Conservation (phyloP, 768 basidiomycete species). For the Termitomyces sp. region DNA sequence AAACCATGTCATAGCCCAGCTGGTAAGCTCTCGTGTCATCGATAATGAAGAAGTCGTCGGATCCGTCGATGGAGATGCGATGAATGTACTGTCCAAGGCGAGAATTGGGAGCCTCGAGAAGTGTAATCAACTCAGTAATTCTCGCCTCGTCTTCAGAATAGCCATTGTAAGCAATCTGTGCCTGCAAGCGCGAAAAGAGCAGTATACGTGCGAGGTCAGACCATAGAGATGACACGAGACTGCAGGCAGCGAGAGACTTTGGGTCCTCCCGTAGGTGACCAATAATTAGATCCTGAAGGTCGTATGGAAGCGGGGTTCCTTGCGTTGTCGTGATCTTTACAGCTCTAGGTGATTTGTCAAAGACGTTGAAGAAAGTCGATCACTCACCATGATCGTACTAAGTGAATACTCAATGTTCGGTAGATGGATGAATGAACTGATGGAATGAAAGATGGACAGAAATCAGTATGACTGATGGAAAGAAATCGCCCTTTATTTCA, state of each 20-base stretch:
- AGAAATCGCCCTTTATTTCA: too few species aligned
- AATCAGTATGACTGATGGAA: too few species aligned
- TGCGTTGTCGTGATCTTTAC: neutral
- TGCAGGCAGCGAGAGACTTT: neutral
- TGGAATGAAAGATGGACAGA: too few species aligned
- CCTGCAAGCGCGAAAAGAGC: neutral
- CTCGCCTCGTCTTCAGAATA: too few species aligned
- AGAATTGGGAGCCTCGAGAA: neutral
- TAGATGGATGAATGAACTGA: too few species aligned
- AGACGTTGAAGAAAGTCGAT: too few species aligned
- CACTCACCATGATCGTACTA: too few species aligned
- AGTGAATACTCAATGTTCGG: too few species aligned
- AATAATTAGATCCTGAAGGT: neutral
- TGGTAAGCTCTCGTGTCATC: neutral
- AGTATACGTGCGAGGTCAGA: neutral
- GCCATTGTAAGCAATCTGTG: neutral
- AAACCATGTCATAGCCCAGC: neutral
- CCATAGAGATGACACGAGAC: neutral
- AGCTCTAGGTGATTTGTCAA: too few species aligned
- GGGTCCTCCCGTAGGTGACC: neutral
- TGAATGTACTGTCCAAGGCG: neutral
- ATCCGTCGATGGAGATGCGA: neutral
- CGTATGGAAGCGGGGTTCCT: neutral
- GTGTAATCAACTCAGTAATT: neutral
- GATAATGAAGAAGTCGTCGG: neutral